A percentile compares a stretch with the other conserved stretches of the same genome.
These are phyloP conservation scores for Huntiella moniliformis DNA, from an alignment of 2,329 filamentous ascomycete species.

Conservation along the genomic window DNA sequence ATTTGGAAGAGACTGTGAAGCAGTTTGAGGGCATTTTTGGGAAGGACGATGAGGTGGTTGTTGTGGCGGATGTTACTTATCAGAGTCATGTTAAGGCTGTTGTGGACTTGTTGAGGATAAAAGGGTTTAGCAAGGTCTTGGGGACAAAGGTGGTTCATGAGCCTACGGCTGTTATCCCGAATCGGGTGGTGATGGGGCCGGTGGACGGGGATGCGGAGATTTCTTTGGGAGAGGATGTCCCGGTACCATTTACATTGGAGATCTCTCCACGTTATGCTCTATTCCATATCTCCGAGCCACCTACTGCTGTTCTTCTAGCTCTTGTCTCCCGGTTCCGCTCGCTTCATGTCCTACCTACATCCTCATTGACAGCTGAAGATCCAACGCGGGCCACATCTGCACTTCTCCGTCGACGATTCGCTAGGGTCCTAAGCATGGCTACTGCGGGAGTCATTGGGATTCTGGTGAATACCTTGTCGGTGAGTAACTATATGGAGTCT, in stretches of 20 bases:
- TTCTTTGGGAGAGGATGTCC: neutral
- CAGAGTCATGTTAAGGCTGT: slow-evolving; percentile 51
- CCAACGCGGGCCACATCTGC: slow-evolving; percentile 27
- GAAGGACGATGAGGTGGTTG: slow-evolving; percentile 40
- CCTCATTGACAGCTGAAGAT: slow-evolving; percentile 26
- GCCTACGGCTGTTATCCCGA: slow-evolving; percentile 65
- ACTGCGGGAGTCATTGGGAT: slow-evolving; percentile 80
- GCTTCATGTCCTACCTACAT: slow-evolving; percentile 58
- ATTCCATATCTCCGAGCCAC: slow-evolving; percentile 70
- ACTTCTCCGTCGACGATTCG: slow-evolving; percentile 69
- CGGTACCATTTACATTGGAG: slow-evolving; percentile 17
- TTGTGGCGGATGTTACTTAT: slow-evolving; percentile 85
- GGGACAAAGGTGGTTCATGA: slow-evolving; percentile 58
- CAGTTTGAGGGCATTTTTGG: slow-evolving; percentile 53
- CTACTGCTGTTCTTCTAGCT: slow-evolving; percentile 66
- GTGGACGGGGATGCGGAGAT: neutral
- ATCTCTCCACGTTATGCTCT: slow-evolving; percentile 49
- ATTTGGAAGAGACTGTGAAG: slow-evolving; percentile 34
- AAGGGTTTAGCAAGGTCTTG: slow-evolving; percentile 53
- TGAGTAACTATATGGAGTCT: slow-evolving; percentile 73
- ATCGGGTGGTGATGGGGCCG: slow-evolving; percentile 29
- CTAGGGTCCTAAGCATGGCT: slow-evolving; percentile 59
- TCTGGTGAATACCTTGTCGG: slow-evolving; percentile 83
- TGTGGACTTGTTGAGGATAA: slow-evolving; percentile 29
- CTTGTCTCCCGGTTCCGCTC: slow-evolving; percentile 64